These are phyloP conservation scores for Arbutus unedo DNA, from an alignment of 148 eudicot genomes.

Conservation along the genomic window DNA sequence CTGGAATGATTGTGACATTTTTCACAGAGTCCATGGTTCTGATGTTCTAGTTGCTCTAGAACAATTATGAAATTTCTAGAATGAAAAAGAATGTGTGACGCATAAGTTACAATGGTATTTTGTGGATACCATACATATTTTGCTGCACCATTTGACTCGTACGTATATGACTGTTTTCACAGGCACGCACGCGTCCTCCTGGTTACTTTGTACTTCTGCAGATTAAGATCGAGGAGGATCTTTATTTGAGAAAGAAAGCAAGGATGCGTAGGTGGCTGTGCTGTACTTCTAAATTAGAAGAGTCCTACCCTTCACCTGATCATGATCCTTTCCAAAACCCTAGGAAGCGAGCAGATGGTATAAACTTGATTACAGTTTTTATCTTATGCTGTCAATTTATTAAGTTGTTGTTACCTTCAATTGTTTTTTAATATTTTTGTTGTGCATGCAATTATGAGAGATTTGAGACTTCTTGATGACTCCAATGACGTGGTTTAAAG, in stretches of 20 bases:
- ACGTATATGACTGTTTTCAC: not conserved
- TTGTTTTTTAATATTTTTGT: not conserved
- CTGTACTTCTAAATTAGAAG: slow-evolving; percentile 80
- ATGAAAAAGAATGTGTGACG: no score
- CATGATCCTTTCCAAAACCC: slow-evolving; percentile 60
- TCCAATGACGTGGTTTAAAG: not conserved
- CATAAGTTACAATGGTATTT: not conserved
- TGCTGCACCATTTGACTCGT: not conserved
- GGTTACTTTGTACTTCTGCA: slow-evolving; percentile 63
- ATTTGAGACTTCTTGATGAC: not conserved
- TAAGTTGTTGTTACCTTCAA: not conserved
- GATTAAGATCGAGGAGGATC: slow-evolving; percentile 45
- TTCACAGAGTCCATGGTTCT: not conserved
- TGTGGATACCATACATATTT: not conserved
- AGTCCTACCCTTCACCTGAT: slow-evolving; percentile 59
- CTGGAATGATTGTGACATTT: not conserved
- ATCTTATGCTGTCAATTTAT: not conserved
- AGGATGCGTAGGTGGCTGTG: slow-evolving; percentile 98
- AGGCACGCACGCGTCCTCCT: slow-evolving; percentile 41
- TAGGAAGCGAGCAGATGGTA: slow-evolving; percentile 57
- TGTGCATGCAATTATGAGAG: no score
- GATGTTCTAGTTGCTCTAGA: not conserved
- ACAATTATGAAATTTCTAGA: no score
- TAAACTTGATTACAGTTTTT: slow-evolving; percentile 4
- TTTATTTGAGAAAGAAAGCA: slow-evolving; percentile 53